Evolutionary conservation across 345 rosid genomes (phyloP).

Genomic region (Syzygium jambos): DNA sequence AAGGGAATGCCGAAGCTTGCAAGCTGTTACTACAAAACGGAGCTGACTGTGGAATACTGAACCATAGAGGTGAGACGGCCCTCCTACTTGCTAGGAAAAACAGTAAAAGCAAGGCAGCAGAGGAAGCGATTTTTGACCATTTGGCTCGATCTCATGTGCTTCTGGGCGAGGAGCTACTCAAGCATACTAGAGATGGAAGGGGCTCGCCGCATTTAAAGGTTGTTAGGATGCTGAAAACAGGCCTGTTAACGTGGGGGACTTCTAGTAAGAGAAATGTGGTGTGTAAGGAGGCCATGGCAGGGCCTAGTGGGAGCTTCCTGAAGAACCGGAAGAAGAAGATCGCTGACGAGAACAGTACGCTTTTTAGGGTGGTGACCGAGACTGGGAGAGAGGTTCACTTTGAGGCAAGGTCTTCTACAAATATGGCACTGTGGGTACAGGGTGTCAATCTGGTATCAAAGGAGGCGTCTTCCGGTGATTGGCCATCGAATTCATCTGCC

Average conservation of each 20-base stretch:
- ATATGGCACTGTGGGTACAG: slow-evolving; percentile 14
- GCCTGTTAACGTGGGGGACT: slow-evolving; percentile 18
- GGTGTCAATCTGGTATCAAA: slow-evolving; percentile 14
- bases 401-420: slow-evolving; percentile 7
- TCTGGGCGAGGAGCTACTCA: slow-evolving; percentile 17
- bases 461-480: slow-evolving; percentile 10
- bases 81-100: slow-evolving; percentile 15
- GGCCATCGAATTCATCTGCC: background rate
- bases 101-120: slow-evolving; percentile 16
- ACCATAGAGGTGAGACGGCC: slow-evolving; percentile 12
- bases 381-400: slow-evolving; percentile 22
- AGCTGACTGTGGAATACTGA: slow-evolving; percentile 7
- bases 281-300: slow-evolving; percentile 23
- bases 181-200: slow-evolving; percentile 22
- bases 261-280: slow-evolving; percentile 15
- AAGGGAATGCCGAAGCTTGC: slow-evolving; percentile 24
- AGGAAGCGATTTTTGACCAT: slow-evolving; percentile 15
- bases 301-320: slow-evolving; percentile 9
- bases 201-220: slow-evolving; percentile 18
- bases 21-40: slow-evolving; percentile 18
- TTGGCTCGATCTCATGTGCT: slow-evolving; percentile 17
- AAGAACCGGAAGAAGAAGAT: slow-evolving; percentile 13
- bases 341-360: background rate
- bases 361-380: slow-evolving; percentile 17
- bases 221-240: slow-evolving; percentile 15